Evolutionary conservation across 441 rosid genomes (phyloP), one percentile per base, ranked within the genome.

Genomic region (Adansonia grandidieri): DNA sequence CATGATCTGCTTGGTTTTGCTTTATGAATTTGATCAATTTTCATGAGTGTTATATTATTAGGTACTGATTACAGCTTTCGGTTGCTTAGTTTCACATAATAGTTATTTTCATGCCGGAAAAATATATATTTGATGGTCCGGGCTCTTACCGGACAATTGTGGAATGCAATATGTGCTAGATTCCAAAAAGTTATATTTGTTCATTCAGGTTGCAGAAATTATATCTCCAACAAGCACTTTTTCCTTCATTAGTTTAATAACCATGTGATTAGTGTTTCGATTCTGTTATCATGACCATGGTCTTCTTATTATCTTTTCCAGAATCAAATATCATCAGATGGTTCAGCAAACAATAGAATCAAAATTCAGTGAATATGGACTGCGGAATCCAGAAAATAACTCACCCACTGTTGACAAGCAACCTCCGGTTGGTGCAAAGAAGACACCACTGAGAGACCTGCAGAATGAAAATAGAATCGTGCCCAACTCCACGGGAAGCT

Each of bases 391-490:
- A 14, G 90, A 86, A 73, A 61, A 77, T 69, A 86, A 81, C 80
- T 77, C 81, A 75, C 74, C 87, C 51, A 14, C 53, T 77, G 14
- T 73, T 65, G 89, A 88, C 56, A 85, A 82, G 77, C 87, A 87
- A 73, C 81, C 77, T 66, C 77, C 83, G 24, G 78, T 82, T 51
- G 75, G 80, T 75, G 81, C 82, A 15, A 89, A 89, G 90, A 89
- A 89, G 88, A 88, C 81, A n/a, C 90, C 88, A 13, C 66, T 90
- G 78, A 84, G 90, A 82, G 91, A 86, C 74, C 80, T 87, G 80
- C 94, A 86, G 82, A 90, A 89, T 73, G 89, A 85, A 47, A 92
- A 87, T 73, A 84, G 86, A 77, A 80, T 77, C 48, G 80, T 74
- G 54, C 85, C 88, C 80, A 81, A 81, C 74, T 71, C 85, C 51